Evolutionary conservation across 169 alveolate genomes (phyloP).

Genomic region (Cryptosporidium felis): DNA sequence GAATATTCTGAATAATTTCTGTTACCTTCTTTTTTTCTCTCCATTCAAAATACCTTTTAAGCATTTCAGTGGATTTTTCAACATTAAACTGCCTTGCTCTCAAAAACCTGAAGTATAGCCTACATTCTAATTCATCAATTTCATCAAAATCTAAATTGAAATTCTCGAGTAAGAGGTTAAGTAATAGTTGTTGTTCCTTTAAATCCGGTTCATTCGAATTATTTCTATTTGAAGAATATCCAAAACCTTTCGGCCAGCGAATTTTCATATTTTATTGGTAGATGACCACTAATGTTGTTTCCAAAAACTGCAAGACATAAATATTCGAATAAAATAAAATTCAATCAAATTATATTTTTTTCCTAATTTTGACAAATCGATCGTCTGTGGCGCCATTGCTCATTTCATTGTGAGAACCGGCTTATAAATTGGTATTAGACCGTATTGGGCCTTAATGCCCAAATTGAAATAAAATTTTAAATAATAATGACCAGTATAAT

Average conservation of each 20-base stretch:
- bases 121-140: constrained; percentile 10
- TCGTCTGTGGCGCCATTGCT: too few relatives aligned
- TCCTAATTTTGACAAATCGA: too few relatives aligned
- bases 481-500: too few relatives aligned
- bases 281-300: too few relatives aligned
- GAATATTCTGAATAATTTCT: constrained; percentile 8
- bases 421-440: too few relatives aligned
- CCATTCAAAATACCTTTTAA: constrained; percentile 79
- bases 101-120: constrained; percentile 72
- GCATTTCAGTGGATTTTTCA: constrained; percentile 77
- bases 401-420: too few relatives aligned
- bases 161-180: constrained; percentile 20
- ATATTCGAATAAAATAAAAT: too few relatives aligned
- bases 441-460: too few relatives aligned
- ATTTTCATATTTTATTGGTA: too few relatives aligned
- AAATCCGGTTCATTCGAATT: neutral
- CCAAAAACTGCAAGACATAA: too few relatives aligned
- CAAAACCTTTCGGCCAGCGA: constrained; percentile 58
- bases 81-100: constrained; percentile 79
- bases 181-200: constrained; percentile 22
- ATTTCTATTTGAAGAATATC: neutral
- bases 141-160: constrained; percentile 4
- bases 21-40: constrained; percentile 72
- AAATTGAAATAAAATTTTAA: too few relatives aligned
- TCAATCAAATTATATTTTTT: too few relatives aligned